Conservation (phyloP, 257 asterid species). For the Schizonepeta tenuifolia region DNA sequence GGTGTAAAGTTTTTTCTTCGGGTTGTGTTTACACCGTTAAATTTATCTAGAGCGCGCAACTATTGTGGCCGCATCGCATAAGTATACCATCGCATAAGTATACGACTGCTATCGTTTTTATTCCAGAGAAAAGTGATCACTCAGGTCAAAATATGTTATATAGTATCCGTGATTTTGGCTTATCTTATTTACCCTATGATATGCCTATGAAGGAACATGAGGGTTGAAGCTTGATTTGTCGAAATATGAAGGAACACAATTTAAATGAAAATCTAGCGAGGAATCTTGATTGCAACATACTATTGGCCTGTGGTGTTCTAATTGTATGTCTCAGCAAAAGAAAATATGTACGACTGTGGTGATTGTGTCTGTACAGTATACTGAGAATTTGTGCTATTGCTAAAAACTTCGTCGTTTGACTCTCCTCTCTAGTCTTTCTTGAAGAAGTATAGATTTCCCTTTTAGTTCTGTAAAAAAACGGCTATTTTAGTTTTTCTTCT, state of each 20-base stretch:
- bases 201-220: not conserved
- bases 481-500: not conserved
- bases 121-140: conserved; percentile 10
- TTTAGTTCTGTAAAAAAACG: not conserved
- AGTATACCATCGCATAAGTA: too few species aligned
- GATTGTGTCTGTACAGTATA: not conserved
- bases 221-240: not conserved
- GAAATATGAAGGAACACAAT: not conserved
- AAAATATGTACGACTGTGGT: not conserved
- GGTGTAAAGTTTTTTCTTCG: not conserved
- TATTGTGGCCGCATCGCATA: not conserved
- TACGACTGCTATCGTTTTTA: not conserved
- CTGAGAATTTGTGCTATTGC: not conserved
- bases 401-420: not conserved
- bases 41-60: not conserved
- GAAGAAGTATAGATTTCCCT: conserved; percentile 7
- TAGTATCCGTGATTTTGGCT: conserved; percentile 5
- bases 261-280: not conserved
- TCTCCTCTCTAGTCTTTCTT: not conserved
- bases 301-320: not conserved
- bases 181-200: not conserved
- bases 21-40: not conserved
- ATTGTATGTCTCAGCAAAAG: not conserved
- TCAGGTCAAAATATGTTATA: not conserved
- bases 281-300: not conserved